Evolutionary conservation across 177 flowering plant species (phyloP).

Genomic region (Telopea speciosissima): DNA sequence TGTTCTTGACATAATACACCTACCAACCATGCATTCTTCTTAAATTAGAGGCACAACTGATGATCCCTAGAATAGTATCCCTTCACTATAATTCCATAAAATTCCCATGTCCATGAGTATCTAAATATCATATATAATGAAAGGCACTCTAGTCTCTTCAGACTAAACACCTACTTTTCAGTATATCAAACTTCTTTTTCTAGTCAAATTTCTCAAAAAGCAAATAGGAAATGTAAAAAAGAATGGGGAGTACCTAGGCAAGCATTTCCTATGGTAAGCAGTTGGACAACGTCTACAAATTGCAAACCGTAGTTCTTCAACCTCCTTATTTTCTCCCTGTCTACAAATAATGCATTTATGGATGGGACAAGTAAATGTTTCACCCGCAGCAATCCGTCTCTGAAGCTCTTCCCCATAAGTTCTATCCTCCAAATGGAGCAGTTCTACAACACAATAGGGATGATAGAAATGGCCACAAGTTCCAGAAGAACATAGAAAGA

Average conservation of each 20-base stretch:
- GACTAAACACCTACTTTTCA: background rate
- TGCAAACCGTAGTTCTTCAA: constrained; percentile 56
- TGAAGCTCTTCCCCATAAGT: constrained; percentile 32
- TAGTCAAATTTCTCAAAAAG: background rate
- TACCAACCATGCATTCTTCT: too few relatives aligned
- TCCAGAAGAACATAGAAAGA: constrained; percentile 61
- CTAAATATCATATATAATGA: too few relatives aligned
- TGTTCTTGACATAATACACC: too few relatives aligned
- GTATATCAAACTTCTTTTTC: too few relatives aligned
- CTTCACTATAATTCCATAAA: too few relatives aligned
- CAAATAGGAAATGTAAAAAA: background rate
- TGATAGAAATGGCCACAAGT: constrained; percentile 86
- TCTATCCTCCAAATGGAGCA: constrained; percentile 36
- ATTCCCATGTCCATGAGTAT: too few relatives aligned
- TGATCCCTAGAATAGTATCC: too few relatives aligned
- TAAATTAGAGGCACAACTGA: too few relatives aligned
- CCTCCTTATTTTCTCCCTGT: constrained; percentile 46
- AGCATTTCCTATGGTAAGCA: constrained; percentile 80
- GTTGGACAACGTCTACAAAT: constrained; percentile 88
- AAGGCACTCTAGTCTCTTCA: background rate
- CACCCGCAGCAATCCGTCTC: constrained; percentile 48
- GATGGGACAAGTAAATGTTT: constrained; percentile 62
- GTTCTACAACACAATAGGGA: constrained; percentile 61
- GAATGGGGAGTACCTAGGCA: constrained; percentile 52
- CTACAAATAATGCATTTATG: constrained; percentile 68